Percentiles rank a stretch among this genome's conserved stretches.
Conservation (phyloP, 1,284 basidiomycete genomes). For the Vanrija sp. region DNA sequence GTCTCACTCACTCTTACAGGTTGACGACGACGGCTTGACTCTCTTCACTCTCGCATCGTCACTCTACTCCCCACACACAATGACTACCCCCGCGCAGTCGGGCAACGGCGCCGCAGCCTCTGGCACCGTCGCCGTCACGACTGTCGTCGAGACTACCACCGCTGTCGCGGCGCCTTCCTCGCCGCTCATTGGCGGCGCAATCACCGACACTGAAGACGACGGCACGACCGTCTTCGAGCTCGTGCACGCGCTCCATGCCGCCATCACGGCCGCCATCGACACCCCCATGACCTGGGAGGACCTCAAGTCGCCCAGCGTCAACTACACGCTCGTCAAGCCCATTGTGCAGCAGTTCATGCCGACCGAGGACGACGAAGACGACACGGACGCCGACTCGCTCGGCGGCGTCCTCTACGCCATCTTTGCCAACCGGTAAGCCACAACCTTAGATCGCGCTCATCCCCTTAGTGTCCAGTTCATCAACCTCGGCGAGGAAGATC, state of each 20-base stretch:
- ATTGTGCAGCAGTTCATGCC: slow-evolving; percentile 70
- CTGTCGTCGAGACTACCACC: neutral
- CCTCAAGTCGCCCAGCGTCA: slow-evolving; percentile 74
- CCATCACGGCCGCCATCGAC: slow-evolving; percentile 53
- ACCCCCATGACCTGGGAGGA: slow-evolving; percentile 77
- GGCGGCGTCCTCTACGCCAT: slow-evolving; percentile 39
- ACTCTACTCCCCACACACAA: too few relatives aligned
- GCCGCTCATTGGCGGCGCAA: neutral
- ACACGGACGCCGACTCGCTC: slow-evolving; percentile 17
- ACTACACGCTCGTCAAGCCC: slow-evolving; percentile 75
- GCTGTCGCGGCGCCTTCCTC: neutral
- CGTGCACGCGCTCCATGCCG: slow-evolving; percentile 41
- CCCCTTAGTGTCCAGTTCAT: slow-evolving; percentile 48
- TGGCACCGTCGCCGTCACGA: too few relatives aligned
- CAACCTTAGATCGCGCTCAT: slow-evolving; percentile 52
- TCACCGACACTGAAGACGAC: neutral
- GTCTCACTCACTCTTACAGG: too few relatives aligned
- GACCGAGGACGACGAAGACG: slow-evolving; percentile 55
- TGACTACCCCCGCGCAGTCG: too few relatives aligned
- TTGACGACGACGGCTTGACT: too few relatives aligned
- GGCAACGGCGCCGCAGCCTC: too few relatives aligned
- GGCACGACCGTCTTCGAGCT: slow-evolving; percentile 31
- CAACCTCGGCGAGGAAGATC: slow-evolving; percentile 56
- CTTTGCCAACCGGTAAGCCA: slow-evolving; percentile 42
- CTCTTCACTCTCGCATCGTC: too few relatives aligned